A percentile compares a stretch with the other conserved stretches of the same genome.
Conservation (phyloP, 1,139 yeast genomes). For the Kodamaea fungicola region DNA sequence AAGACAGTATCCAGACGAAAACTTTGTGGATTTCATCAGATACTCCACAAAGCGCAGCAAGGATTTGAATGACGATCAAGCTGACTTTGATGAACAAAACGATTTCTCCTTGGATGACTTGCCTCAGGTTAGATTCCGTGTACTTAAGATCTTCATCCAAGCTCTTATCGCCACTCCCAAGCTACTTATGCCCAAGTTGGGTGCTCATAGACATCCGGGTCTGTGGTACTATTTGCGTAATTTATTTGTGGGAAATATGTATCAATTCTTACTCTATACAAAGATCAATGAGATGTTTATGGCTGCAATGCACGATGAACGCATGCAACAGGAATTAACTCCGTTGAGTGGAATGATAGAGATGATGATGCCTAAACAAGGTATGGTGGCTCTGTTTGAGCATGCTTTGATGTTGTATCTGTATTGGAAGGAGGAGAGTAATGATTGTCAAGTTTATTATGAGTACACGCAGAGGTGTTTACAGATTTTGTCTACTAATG, state of each 20-base stretch:
- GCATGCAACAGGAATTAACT: conserved; percentile 8
- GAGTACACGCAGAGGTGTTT: conserved; percentile 23
- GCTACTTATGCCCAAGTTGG: conserved; percentile 33
- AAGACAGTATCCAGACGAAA: conserved; percentile 27
- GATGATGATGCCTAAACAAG: conserved; percentile 23
- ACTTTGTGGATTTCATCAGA: conserved; percentile 28
- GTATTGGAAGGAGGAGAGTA: conserved; percentile 38
- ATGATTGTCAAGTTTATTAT: conserved; percentile 32
- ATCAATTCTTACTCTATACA: conserved; percentile 36
- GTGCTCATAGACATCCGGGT: conserved; percentile 42
- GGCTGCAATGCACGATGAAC: conserved; percentile 11
- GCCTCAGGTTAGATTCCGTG: conserved; percentile 12
- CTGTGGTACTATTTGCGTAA: conserved; percentile 41
- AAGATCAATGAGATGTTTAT: conserved; percentile 25
- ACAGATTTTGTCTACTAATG: conserved; percentile 4
- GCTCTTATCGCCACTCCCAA: conserved; percentile 31
- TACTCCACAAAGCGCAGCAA: conserved; percentile 5
- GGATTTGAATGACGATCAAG: conserved; percentile 8
- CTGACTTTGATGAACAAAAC: conserved; percentile 13
- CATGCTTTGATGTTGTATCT: conserved; percentile 30
- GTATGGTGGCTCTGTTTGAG: conserved; percentile 25
- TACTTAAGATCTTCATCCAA: conserved; percentile 15
- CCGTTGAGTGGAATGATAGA: conserved; percentile 16
- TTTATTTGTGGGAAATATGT: conserved; percentile 37
- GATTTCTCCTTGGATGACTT: conserved; percentile 13